phyloP scores from a whole-genome alignment of 371 early-diverging fungal species.

The Chytridiales sp. region DNA sequence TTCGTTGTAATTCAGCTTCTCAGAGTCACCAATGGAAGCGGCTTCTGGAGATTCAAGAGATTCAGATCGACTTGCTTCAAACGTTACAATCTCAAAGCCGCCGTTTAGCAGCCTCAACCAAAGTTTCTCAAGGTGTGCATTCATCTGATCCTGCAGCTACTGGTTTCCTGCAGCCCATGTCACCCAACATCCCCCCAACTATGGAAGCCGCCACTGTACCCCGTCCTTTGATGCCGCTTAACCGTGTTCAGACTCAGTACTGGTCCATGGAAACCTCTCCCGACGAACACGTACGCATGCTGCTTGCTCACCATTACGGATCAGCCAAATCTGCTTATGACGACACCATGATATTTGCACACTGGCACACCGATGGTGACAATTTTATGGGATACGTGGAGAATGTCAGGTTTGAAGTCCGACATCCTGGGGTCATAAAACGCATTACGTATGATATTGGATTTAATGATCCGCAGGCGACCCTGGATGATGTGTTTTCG shows the following conservation, averaged over 20 bases:
- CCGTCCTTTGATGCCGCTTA: no score
- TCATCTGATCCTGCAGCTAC: no score
- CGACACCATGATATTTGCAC: conserved; percentile 31
- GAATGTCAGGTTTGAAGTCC: conserved; percentile 25
- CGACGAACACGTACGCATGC: conserved; percentile 30
- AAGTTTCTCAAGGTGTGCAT: neutral
- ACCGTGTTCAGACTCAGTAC: no score
- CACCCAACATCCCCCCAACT: no score
- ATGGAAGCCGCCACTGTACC: no score
- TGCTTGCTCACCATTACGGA: conserved; percentile 24
- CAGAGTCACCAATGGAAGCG: conserved; percentile 45
- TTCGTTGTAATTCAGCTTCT: neutral
- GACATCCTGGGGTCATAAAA: conserved; percentile 8
- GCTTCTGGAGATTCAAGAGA: conserved; percentile 47
- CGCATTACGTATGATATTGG: conserved; percentile 31
- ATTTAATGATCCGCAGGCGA: conserved; percentile 32
- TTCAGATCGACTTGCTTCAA: conserved; percentile 39
- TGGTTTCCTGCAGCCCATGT: no score
- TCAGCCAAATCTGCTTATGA: neutral
- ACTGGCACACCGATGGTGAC: conserved; percentile 50
- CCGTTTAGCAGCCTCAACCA: neutral
- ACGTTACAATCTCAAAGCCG: conserved; percentile 22
- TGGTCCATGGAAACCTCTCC: conserved; percentile 35
- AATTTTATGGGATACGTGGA: conserved; percentile 36
- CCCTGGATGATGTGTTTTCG: conserved; percentile 43